These are phyloP conservation scores for Neurospora sp. DNA, from an alignment of 495 filamentous ascomycete genomes.

Conservation along the genomic window DNA sequence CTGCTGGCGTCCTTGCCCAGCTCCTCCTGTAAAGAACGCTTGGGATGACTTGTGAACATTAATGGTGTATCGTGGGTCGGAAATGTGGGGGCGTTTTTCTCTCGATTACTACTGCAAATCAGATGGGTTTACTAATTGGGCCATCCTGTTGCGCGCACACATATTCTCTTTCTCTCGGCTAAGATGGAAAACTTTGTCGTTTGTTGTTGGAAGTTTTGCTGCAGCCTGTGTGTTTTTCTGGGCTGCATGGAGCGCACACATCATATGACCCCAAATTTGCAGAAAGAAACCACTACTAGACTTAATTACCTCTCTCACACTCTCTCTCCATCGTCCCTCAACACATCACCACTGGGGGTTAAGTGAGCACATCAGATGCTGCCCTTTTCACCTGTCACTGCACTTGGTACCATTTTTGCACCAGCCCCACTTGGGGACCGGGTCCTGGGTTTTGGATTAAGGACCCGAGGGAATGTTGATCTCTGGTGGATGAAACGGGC, in stretches of 20 bases:
- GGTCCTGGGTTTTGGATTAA: not conserved
- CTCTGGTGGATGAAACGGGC: not conserved
- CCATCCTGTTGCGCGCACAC: not conserved
- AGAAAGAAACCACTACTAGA: slow-evolving; percentile 3
- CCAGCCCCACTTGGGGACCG: not conserved
- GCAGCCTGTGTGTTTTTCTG: not conserved
- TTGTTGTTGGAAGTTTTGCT: not conserved
- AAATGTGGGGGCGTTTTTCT: not conserved
- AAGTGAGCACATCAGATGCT: not conserved
- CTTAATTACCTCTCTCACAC: not conserved
- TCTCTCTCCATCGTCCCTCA: not conserved
- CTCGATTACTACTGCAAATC: slow-evolving; percentile 1
- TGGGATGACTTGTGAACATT: slow-evolving; percentile 1
- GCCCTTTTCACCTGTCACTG: not conserved
- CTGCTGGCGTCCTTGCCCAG: slow-evolving; percentile 27
- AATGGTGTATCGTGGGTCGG: slow-evolving; percentile 1
- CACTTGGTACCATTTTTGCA: not conserved
- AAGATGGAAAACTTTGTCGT: not conserved
- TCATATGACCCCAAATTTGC: slow-evolving; percentile 1
- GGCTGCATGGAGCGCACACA: not conserved
- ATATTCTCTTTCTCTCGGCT: not conserved
- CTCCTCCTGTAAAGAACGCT: slow-evolving; percentile 17
- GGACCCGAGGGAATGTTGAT: not conserved
- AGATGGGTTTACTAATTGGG: not conserved
- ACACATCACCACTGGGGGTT: not conserved